These are phyloP conservation scores for Apodospora peruviana DNA, from an alignment of 495 filamentous ascomycete genomes.

Conservation along the genomic window DNA sequence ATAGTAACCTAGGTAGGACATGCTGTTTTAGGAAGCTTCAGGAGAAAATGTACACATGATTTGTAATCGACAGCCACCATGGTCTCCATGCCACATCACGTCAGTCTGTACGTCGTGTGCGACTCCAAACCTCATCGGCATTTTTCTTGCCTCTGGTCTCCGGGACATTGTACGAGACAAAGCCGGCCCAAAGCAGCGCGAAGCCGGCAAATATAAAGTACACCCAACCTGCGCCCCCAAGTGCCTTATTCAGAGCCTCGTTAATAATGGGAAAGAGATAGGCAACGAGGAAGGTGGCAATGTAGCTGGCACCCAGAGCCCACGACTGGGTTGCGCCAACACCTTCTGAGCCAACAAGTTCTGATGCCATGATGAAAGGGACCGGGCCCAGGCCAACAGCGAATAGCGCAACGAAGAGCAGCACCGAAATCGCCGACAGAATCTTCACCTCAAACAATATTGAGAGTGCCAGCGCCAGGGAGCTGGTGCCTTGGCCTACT, in stretches of 20 bases:
- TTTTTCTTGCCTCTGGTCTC: constrained; percentile 79
- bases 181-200: constrained; percentile 57
- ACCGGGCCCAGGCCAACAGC: constrained; percentile 89
- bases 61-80: not conserved
- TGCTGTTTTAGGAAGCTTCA: not conserved
- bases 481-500: constrained; percentile 71
- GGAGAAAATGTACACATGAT: constrained; percentile 3
- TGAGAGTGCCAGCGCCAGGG: constrained; percentile 67
- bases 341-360: constrained; percentile 81
- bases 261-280: constrained; percentile 91
- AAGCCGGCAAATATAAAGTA: constrained; percentile 83
- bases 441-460: constrained; percentile 64
- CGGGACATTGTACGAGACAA: constrained; percentile 66
- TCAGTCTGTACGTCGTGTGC: constrained; percentile 50
- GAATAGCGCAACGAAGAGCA: constrained; percentile 84
- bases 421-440: constrained; percentile 70
- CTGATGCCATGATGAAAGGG: constrained; percentile 86
- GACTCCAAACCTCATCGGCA: constrained; percentile 84
- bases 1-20: not conserved
- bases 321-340: constrained; percentile 85
- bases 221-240: constrained; percentile 69
- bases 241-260: constrained; percentile 49
- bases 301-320: constrained; percentile 81
- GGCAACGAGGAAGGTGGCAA: constrained; percentile 84
- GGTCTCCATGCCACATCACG: not conserved